phyloP scores from a whole-genome alignment of 1,139 yeast species.

The Candida tunisiensis region DNA sequence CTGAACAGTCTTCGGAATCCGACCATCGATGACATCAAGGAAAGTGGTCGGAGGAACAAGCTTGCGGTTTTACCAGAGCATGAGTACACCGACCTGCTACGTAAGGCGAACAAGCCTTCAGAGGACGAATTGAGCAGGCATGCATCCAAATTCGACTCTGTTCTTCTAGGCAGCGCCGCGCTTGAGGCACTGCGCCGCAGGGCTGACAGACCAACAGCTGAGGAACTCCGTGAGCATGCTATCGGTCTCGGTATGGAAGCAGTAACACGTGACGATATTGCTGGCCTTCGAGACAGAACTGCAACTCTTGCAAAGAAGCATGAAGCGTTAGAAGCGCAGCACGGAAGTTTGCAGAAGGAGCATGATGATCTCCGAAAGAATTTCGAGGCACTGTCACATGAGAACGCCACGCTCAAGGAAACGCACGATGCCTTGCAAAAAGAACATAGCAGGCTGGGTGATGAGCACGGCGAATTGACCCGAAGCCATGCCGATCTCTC shows the following conservation, averaged over 20 bases:
- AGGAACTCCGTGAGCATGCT: slow-evolving; percentile 1
- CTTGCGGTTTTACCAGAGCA: slow-evolving; percentile 16
- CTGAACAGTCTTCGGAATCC: slow-evolving; percentile 14
- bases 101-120: slow-evolving; percentile 10
- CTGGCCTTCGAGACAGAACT: not conserved
- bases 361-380: no score
- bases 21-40: slow-evolving; percentile 6
- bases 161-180: slow-evolving; percentile 14
- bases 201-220: not conserved
- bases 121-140: slow-evolving; percentile 2
- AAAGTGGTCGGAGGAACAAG: slow-evolving; percentile 3
- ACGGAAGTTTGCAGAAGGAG: no score
- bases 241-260: slow-evolving; percentile 1
- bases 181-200: not conserved
- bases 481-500: no score
- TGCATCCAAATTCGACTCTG: not conserved
- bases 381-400: not conserved
- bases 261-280: not conserved
- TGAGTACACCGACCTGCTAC: slow-evolving; percentile 12
- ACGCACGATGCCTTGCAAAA: not conserved
- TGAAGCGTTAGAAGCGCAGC: slow-evolving; percentile 1
- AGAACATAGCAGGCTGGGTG: not conserved
- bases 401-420: slow-evolving; percentile 1
- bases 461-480: no score
- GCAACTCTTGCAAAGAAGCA: not conserved